A percentile compares a stretch with the other conserved stretches of the same genome.
phyloP scores from a whole-genome alignment of 2,329 filamentous ascomycete genomes.

The Hirsutella rhossiliensis region DNA sequence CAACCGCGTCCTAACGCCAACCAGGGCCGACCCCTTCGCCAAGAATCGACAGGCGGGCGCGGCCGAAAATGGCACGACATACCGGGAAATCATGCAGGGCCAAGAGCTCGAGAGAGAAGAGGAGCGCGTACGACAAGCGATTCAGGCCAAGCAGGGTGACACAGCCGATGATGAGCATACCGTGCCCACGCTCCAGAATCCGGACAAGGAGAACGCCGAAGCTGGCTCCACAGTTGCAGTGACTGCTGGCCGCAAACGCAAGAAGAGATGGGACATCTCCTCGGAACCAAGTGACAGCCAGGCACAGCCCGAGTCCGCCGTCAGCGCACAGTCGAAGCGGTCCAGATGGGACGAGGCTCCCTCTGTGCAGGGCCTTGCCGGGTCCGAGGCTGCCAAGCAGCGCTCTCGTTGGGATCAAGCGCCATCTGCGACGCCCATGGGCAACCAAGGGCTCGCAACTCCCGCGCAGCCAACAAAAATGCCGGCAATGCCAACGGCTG shows the following conservation, averaged over 20 bases:
- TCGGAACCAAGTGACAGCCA: slow-evolving; percentile 43
- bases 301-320: slow-evolving; percentile 31
- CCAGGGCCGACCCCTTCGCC: slow-evolving; percentile 75
- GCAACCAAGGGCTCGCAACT: slow-evolving; percentile 61
- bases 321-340: slow-evolving; percentile 55
- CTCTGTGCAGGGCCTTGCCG: slow-evolving; percentile 36
- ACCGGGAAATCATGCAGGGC: slow-evolving; percentile 81
- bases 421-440: slow-evolving; percentile 66
- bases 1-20: slow-evolving; percentile 76
- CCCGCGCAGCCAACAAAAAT: slow-evolving; percentile 62
- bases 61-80: slow-evolving; percentile 63
- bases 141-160: slow-evolving; percentile 59
- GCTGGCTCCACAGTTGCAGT: slow-evolving; percentile 54
- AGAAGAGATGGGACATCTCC: slow-evolving; percentile 86
- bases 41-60: slow-evolving; percentile 58
- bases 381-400: slow-evolving; percentile 53
- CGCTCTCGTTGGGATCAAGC: slow-evolving; percentile 90
- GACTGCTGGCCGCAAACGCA: slow-evolving; percentile 61
- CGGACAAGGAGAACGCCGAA: slow-evolving; percentile 62
- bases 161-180: slow-evolving; percentile 51
- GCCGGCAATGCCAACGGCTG: slow-evolving; percentile 34
- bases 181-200: slow-evolving; percentile 62
- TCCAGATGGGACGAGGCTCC: slow-evolving; percentile 85
- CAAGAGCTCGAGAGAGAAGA: slow-evolving; percentile 91
- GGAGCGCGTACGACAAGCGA: slow-evolving; percentile 67